A percentile compares a stretch with the other conserved stretches of the same genome.
Conservation (phyloP, 2,329 filamentous ascomycete genomes). For the Dendryphion nanum region DNA sequence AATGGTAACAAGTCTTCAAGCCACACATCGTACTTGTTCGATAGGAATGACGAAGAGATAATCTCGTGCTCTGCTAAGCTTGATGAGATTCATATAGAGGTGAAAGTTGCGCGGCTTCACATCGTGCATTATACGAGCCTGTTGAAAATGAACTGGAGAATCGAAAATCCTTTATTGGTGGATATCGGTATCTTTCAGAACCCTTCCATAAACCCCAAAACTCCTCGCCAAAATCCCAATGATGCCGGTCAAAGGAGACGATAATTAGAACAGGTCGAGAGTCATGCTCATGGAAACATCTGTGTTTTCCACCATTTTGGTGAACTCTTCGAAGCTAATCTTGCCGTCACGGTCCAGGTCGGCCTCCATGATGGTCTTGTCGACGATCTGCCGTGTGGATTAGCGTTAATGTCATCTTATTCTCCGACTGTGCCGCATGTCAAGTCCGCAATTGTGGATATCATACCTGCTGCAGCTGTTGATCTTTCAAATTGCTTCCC, state of each 20-base stretch:
- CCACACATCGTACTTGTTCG: too few species aligned
- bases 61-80: too few species aligned
- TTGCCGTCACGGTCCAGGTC: slow-evolving; percentile 94
- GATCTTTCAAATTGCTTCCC: slow-evolving; percentile 96
- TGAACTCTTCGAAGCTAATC: slow-evolving; percentile 99
- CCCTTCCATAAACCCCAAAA: slow-evolving; percentile 32
- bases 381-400: slow-evolving; percentile 70
- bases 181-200: slow-evolving; percentile 24
- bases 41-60: too few species aligned
- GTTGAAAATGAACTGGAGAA: too few species aligned
- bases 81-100: too few species aligned
- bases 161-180: slow-evolving; percentile 17
- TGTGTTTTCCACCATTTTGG: slow-evolving; percentile 97
- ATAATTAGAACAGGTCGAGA: slow-evolving; percentile 51
- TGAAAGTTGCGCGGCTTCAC: too few species aligned
- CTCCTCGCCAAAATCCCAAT: slow-evolving; percentile 32
- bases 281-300: slow-evolving; percentile 69
- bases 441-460: not conserved
- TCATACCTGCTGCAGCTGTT: slow-evolving; percentile 82
- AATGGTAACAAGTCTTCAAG: too few species aligned
- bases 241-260: slow-evolving; percentile 11
- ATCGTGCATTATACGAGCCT: too few species aligned
- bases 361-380: slow-evolving; percentile 99
- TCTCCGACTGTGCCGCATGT: not conserved
- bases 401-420: slow-evolving; percentile 10